Percentiles rank a stretch among this genome's conserved stretches.
Evolutionary conservation across 2,329 filamentous ascomycete genomes (phyloP).

Genomic region (Cladophialophora chaetospira): DNA sequence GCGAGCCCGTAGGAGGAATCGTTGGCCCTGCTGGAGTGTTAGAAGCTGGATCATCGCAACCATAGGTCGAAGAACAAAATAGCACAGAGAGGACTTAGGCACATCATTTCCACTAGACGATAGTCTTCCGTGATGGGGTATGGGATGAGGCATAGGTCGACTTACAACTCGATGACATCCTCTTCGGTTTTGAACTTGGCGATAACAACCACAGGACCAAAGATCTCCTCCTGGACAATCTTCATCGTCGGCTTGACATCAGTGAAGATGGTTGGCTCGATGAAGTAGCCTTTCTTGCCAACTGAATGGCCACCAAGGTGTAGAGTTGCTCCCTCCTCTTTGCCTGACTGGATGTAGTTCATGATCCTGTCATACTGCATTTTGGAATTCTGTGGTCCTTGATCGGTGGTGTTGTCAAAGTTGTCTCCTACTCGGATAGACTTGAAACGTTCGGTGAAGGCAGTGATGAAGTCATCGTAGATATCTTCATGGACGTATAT

Average conservation of each 20-base stretch:
- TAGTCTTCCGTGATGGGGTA: no score
- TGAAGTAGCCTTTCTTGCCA: constrained; percentile 40
- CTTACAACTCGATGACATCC: constrained; percentile 40
- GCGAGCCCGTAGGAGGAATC: constrained; percentile 41
- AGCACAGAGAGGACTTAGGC: no score
- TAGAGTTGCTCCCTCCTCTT: constrained; percentile 70
- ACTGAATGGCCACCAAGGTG: constrained; percentile 56
- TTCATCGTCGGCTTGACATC: constrained; percentile 59
- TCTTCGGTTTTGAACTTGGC: constrained; percentile 42
- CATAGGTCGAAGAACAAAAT: no score
- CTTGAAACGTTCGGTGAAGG: constrained; percentile 52
- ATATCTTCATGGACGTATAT: constrained; percentile 40
- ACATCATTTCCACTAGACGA: no score
- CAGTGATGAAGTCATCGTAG: constrained; percentile 37
- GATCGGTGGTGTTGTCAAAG: constrained; percentile 68
- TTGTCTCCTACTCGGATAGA: constrained; percentile 66
- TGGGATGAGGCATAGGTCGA: no score
- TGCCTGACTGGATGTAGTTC: constrained; percentile 68
- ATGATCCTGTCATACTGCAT: constrained; percentile 71
- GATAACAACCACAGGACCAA: constrained; percentile 46
- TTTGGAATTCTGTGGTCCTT: constrained; percentile 74
- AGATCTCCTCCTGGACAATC: constrained; percentile 58
- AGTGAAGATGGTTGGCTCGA: constrained; percentile 62
- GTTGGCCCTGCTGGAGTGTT: no score
- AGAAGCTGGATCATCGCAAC: no score